Evolutionary conservation across 2,329 filamentous ascomycete genomes (phyloP).

Genomic region (Trichoderma hamatum): DNA sequence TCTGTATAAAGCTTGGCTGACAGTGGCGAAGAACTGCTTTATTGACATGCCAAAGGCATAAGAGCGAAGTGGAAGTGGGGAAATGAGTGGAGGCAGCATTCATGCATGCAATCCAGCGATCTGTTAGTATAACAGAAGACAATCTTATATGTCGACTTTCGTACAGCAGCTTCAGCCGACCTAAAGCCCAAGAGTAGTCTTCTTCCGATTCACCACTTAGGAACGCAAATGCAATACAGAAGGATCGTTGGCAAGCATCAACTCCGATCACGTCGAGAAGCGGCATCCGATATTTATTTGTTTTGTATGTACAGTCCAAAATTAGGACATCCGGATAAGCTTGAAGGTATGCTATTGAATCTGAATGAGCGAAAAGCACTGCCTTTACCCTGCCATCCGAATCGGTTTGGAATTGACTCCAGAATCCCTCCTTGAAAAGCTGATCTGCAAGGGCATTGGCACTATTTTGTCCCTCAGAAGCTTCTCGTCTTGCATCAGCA

Average conservation of each 20-base stretch:
- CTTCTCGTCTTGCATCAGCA: conserved; percentile 26
- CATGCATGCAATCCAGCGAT: conserved; percentile 31
- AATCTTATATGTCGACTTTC: conserved; percentile 28
- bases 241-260: conserved; percentile 30
- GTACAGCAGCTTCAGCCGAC: no score
- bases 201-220: conserved; percentile 28
- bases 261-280: conserved; percentile 33
- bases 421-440: conserved; percentile 31
- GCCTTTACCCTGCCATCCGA: conserved; percentile 27
- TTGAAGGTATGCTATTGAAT: conserved; percentile 32
- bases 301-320: conserved; percentile 35
- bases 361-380: conserved; percentile 33
- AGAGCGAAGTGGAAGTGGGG: conserved; percentile 2
- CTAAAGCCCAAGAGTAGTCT: conserved; percentile 32
- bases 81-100: conserved; percentile 29
- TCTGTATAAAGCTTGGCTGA: conserved; percentile 6
- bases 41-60: conserved; percentile 32
- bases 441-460: conserved; percentile 31
- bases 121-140: conserved; percentile 31
- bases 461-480: conserved; percentile 28
- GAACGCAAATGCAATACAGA: conserved; percentile 34
- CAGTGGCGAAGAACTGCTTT: conserved; percentile 30
- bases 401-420: conserved; percentile 30
- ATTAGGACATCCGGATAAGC: conserved; percentile 31
- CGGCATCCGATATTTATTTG: conserved; percentile 33